A percentile compares a stretch with the other conserved stretches of the same genome.
Conservation (phyloP, 495 filamentous ascomycete species). For the Podospora anserina region DNA sequence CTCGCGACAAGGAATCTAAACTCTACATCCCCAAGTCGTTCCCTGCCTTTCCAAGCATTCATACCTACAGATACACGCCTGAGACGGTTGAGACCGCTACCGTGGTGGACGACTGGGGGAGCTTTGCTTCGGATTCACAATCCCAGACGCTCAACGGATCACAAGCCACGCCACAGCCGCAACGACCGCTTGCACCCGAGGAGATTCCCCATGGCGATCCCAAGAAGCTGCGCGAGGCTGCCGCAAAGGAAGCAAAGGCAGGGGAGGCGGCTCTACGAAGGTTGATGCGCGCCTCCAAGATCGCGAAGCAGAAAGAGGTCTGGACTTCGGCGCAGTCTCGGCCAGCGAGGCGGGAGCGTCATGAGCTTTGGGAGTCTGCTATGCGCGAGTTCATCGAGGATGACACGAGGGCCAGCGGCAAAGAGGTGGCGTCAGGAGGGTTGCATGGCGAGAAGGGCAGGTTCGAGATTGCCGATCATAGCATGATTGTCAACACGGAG, state of each 20-base stretch:
- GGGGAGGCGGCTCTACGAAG: constrained; percentile 44
- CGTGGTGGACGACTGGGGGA: constrained; percentile 26
- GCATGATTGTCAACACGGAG: constrained; percentile 47
- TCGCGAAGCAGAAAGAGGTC: constrained; percentile 49
- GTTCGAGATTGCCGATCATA: constrained; percentile 48
- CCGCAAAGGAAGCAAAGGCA: constrained; percentile 45
- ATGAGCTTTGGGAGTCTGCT: constrained; percentile 42
- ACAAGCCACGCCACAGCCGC: constrained; percentile 16
- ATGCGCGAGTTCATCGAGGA: constrained; percentile 43
- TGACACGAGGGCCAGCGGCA: constrained; percentile 57
- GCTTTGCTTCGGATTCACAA: constrained; percentile 17
- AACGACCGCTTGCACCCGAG: constrained; percentile 30
- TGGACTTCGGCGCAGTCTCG: constrained; percentile 37
- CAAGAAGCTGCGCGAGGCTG: constrained; percentile 42
- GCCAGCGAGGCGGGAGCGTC: constrained; percentile 33
- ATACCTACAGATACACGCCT: constrained; percentile 47
- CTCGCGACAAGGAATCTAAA: constrained; percentile 40
- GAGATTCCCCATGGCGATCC: constrained; percentile 36
- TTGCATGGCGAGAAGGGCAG: constrained; percentile 31
- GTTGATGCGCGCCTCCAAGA: constrained; percentile 46
- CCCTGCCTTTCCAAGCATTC: constrained; percentile 43
- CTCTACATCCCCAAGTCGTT: constrained; percentile 44
- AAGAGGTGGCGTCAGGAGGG: constrained; percentile 66
- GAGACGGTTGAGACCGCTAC: constrained; percentile 31
- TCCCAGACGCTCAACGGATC: constrained; percentile 16